Base-by-base conservation (phyloP, 2,329 filamentous ascomycete genomes). In the Pleomassaria siparia region DNA sequence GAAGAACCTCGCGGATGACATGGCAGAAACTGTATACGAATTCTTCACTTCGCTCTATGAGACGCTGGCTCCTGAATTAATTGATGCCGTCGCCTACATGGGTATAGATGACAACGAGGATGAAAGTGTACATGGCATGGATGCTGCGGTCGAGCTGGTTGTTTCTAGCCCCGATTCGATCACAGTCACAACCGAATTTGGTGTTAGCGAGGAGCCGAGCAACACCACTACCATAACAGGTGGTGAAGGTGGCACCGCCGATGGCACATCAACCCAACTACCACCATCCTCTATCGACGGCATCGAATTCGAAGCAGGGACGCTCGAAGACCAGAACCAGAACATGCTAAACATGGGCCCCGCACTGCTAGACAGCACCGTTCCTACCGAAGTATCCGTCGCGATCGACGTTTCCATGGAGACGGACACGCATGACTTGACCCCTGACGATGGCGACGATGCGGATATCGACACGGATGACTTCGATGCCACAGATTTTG, bases 161-260 rank as follows among this genome's bases (percentile, higher is more conserved):
- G 50, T 60, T 10, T 54, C 62, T 2, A 69, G 62, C 41, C 64
- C 64, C 0, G 67, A 69, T 46, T 62, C 59, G 6, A 70, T 69
- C 28, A 69, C 64, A 0, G 64, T 70, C 0, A 68, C 64, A 1
- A 69, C 63, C 0, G 66, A 64, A 10, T 70, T 70, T 39, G 67
- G 66, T 5, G 64, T 69, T 7, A 49, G 56, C 13, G 58, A 69
- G 24, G 67, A 69, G 39, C 59, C 62, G 0, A 64, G 52, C 30
- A 63, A 64, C 22, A 29, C 66, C 26, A 67, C 62, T 2, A 54
- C 58, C 42, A 63, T 70, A 47, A 60, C 55, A 22, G 57, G 62
- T 20, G 32, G 32, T 9, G 15, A 5, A 24, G n/a, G n/a, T n/a
- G n/a, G n/a, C n/a, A n/a, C n/a, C n/a, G n/a, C n/a, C n/a, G n/a